A percentile compares a stretch with the other conserved stretches of the same genome.
phyloP scores from a whole-genome alignment of 2,329 filamentous ascomycete genomes.

The Colletotrichum sp. region DNA sequence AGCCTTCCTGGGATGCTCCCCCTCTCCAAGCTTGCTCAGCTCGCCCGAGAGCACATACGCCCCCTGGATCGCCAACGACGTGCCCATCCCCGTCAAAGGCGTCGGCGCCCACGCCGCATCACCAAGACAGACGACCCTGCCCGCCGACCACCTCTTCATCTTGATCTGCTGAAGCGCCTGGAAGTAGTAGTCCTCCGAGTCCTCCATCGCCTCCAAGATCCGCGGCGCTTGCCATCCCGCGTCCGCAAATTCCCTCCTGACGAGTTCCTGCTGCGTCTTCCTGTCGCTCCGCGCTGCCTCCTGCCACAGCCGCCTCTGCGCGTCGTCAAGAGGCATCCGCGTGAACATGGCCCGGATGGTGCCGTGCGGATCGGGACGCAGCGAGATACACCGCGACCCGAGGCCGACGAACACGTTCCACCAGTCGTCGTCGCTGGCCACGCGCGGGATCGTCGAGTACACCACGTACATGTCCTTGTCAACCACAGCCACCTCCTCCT shows the following conservation, averaged over 20 bases:
- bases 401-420: conserved; percentile 12
- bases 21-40: conserved; percentile 27
- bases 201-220: conserved; percentile 32
- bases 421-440: conserved; percentile 18
- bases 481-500: conserved; percentile 21
- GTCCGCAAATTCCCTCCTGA: conserved; percentile 34
- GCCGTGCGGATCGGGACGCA: conserved; percentile 7
- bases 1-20: background rate
- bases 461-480: conserved; percentile 29
- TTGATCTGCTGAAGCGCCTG: conserved; percentile 45
- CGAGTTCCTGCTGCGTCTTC: conserved; percentile 37
- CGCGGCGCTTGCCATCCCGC: conserved; percentile 44
- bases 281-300: background rate
- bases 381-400: background rate
- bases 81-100: conserved; percentile 51
- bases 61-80: conserved; percentile 45
- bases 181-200: conserved; percentile 46
- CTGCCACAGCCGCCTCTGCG: background rate
- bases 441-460: conserved; percentile 36
- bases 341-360: conserved; percentile 11
- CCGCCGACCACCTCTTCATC: conserved; percentile 33
- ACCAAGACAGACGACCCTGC: conserved; percentile 49
- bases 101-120: conserved; percentile 53
- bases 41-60: conserved; percentile 58
- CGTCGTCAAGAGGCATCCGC: background rate